Conservation (phyloP, 371 early-diverging fungal species). For the Gilbertella persicaria region DNA sequence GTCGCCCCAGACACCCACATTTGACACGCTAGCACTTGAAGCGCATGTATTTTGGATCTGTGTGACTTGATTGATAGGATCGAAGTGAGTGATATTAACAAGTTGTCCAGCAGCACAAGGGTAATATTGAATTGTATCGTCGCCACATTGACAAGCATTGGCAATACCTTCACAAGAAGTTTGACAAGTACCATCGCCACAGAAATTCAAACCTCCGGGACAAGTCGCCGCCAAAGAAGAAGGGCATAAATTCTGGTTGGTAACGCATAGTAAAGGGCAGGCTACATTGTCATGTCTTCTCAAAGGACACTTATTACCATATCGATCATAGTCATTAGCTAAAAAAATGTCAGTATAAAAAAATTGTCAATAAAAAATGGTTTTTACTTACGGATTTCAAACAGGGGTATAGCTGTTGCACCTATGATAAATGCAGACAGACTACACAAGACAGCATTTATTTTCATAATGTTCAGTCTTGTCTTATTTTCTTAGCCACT, state of each 20-base stretch:
- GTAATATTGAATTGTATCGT: constrained; percentile 28
- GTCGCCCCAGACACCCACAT: constrained; percentile 39
- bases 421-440: constrained; percentile 16
- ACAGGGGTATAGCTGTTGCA: constrained; percentile 30
- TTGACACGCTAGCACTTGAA: constrained; percentile 18
- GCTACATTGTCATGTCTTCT: constrained; percentile 33
- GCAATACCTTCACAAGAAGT: constrained; percentile 41
- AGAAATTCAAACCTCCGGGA: constrained; percentile 47
- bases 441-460: constrained; percentile 23
- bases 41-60: constrained; percentile 54
- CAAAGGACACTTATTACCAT: constrained; percentile 55
- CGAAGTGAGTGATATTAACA: constrained; percentile 51
- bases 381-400: constrained; percentile 34
- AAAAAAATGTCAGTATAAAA: neutral
- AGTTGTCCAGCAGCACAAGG: constrained; percentile 49
- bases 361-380: no score
- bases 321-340: constrained; percentile 56
- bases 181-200: constrained; percentile 60
- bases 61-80: constrained; percentile 46
- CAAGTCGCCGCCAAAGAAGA: constrained; percentile 42
- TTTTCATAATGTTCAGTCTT: constrained; percentile 8
- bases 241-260: constrained; percentile 42
- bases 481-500: neutral
- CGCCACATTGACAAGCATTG: constrained; percentile 48
- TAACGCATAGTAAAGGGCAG: constrained; percentile 59